Conservation (phyloP, 345 rosid genomes). For the Eutrema japonicum region DNA sequence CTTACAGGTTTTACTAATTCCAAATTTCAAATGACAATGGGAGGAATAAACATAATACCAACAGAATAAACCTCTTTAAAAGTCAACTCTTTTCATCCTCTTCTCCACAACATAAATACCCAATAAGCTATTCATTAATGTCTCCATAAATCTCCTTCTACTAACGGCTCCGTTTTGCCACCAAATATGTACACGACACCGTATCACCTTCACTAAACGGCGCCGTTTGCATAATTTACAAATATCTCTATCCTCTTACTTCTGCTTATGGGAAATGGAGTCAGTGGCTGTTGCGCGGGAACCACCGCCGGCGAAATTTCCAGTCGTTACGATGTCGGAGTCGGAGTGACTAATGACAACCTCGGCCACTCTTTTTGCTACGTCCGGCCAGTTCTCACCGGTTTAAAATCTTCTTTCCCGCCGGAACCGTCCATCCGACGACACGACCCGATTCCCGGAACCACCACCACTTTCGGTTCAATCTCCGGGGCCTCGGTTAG, state of each 20-base stretch:
- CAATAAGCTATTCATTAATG: constrained; percentile 9
- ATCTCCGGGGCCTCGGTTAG: constrained; percentile 96
- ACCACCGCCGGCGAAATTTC: constrained; percentile 49
- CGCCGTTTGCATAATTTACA: constrained; percentile 27
- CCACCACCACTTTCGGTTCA: constrained; percentile 62
- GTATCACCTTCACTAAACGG: neutral
- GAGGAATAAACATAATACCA: constrained; percentile 31
- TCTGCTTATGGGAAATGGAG: constrained; percentile 68
- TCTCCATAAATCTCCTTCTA: neutral
- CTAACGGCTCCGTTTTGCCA: constrained; percentile 9
- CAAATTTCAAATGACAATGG: neutral
- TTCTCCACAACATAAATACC: constrained; percentile 36
- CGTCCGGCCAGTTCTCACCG: constrained; percentile 56
- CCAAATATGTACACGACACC: constrained; percentile 45
- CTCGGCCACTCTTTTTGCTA: constrained; percentile 91
- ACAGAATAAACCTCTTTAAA: constrained; percentile 35
- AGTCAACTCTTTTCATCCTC: constrained; percentile 39
- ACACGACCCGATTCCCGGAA: constrained; percentile 49
- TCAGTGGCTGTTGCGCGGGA: constrained; percentile 59
- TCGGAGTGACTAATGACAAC: constrained; percentile 48
- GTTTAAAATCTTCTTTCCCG: constrained; percentile 31
- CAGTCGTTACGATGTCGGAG: constrained; percentile 49
- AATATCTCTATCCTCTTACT: neutral
- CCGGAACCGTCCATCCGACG: constrained; percentile 49
- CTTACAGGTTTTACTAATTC: constrained; percentile 22